phyloP scores from a whole-genome alignment of 1,284 basidiomycete species.

The Cutaneotrichosporon arboriforme region DNA sequence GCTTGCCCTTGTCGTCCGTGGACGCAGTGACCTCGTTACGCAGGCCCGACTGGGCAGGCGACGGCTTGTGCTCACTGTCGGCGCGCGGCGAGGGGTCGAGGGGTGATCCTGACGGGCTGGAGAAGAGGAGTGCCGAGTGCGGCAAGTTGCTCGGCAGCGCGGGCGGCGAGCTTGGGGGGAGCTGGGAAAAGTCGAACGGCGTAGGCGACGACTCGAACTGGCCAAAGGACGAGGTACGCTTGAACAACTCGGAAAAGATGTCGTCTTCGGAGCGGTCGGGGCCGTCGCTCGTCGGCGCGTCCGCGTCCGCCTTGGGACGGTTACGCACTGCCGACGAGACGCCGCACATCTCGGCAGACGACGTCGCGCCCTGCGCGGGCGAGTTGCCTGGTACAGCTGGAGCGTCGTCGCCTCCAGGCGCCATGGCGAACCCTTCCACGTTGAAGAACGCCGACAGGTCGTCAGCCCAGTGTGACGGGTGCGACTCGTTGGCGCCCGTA shows the following conservation, averaged over 20 bases:
- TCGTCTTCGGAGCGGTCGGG: slow-evolving; percentile 28
- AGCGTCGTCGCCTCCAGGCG: neutral
- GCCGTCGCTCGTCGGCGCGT: neutral
- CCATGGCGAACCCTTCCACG: slow-evolving; percentile 33
- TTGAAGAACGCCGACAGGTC: slow-evolving; percentile 41
- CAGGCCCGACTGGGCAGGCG: slow-evolving; percentile 8
- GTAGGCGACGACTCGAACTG: slow-evolving; percentile 11
- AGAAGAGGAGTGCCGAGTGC: slow-evolving; percentile 33
- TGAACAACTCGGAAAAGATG: slow-evolving; percentile 33
- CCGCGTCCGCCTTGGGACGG: too few relatives aligned
- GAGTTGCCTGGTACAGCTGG: neutral
- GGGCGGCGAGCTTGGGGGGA: slow-evolving; percentile 39
- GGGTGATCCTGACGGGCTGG: slow-evolving; percentile 18
- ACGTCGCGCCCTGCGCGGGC: neutral
- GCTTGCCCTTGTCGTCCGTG: neutral
- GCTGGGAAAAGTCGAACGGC: slow-evolving; percentile 39
- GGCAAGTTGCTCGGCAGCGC: slow-evolving; percentile 22
- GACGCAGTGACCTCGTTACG: slow-evolving; percentile 11
- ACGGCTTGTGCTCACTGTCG: slow-evolving; percentile 4
- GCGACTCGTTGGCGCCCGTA: neutral
- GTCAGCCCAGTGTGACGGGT: slow-evolving; percentile 19
- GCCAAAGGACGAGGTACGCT: slow-evolving; percentile 31
- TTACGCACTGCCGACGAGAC: slow-evolving; percentile 9
- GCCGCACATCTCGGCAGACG: slow-evolving; percentile 3
- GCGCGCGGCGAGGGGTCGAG: slow-evolving; percentile 8